These are phyloP conservation scores for Claviceps quebecensis DNA, from an alignment of 2,329 filamentous ascomycete species.

Conservation along the genomic window DNA sequence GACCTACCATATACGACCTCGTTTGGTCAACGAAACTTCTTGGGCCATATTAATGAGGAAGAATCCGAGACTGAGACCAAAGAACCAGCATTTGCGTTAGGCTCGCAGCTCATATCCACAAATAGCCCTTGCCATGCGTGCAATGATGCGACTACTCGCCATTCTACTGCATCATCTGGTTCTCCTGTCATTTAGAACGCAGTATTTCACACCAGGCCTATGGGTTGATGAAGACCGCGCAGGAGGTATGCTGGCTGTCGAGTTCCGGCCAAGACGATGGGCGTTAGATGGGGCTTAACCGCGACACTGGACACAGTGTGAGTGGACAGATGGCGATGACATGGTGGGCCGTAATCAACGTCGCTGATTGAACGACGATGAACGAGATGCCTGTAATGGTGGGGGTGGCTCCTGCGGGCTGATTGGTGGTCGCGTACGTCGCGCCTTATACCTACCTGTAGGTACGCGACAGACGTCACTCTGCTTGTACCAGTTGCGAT, in stretches of 20 bases:
- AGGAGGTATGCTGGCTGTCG: constrained; percentile 2
- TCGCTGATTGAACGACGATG: neutral
- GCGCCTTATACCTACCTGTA: neutral
- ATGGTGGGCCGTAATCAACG: no score
- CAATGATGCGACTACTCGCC: neutral
- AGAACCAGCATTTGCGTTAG: no score
- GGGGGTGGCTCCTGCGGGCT: neutral
- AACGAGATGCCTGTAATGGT: no score
- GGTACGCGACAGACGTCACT: neutral
- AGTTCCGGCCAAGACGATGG: neutral
- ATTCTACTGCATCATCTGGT: constrained; percentile 8
- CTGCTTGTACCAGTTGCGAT: neutral
- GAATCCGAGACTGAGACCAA: no score
- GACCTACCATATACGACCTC: neutral
- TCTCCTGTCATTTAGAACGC: constrained; percentile 11
- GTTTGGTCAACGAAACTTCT: neutral
- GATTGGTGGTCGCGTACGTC: neutral
- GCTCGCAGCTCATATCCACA: no score
- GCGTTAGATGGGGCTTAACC: neutral
- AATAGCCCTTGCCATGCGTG: neutral
- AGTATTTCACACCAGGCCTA: constrained; percentile 19
- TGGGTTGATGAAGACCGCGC: constrained; percentile 15
- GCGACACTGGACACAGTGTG: no score
- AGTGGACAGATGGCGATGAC: no score
- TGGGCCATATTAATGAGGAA: neutral